phyloP scores from a whole-genome alignment of 495 filamentous ascomycete species.

The Penicillium bialowiezense region DNA sequence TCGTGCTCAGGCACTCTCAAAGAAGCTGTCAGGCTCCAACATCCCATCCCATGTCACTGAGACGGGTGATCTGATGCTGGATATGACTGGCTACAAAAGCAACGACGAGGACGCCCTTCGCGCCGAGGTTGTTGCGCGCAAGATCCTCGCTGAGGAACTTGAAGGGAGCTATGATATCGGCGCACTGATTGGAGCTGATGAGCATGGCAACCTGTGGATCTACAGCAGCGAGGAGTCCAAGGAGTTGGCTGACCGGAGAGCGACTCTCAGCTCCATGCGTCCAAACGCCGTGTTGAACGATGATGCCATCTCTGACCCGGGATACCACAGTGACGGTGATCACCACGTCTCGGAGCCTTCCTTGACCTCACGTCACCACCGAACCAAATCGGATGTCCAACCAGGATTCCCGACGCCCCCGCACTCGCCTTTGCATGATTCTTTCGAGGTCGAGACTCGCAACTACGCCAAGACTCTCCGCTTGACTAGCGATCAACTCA shows the following conservation, averaged over 20 bases:
- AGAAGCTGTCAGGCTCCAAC: conserved; percentile 83
- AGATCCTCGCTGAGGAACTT: conserved; percentile 89
- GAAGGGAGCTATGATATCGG: conserved; percentile 96
- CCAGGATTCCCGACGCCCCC: conserved; percentile 73
- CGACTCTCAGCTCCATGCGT: conserved; percentile 50
- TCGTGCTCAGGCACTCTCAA: conserved; percentile 80
- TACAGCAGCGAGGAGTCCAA: conserved; percentile 98
- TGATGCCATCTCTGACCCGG: conserved; percentile 87
- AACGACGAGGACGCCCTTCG: conserved; percentile 87
- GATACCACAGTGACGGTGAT: conserved; percentile 85
- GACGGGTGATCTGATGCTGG: conserved; percentile 93
- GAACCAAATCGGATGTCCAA: conserved; percentile 66
- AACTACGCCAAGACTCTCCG: conserved; percentile 97
- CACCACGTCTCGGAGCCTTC: conserved; percentile 36
- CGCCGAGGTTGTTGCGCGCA: conserved; percentile 90
- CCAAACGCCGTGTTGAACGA: conserved; percentile 59
- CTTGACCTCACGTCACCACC: conserved; percentile 44
- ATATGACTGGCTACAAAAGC: conserved; percentile 95
- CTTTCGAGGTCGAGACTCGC: conserved; percentile 59
- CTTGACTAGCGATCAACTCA: conserved; percentile 94
- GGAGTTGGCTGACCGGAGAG: conserved; percentile 60
- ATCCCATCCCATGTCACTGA: conserved; percentile 91
- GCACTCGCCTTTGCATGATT: conserved; percentile 62
- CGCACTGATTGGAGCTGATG: conserved; percentile 89
- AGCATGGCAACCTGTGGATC: conserved; percentile 96